phyloP scores from a whole-genome alignment of 1,284 basidiomycete species.

The Cystobasidium slooffiae region DNA sequence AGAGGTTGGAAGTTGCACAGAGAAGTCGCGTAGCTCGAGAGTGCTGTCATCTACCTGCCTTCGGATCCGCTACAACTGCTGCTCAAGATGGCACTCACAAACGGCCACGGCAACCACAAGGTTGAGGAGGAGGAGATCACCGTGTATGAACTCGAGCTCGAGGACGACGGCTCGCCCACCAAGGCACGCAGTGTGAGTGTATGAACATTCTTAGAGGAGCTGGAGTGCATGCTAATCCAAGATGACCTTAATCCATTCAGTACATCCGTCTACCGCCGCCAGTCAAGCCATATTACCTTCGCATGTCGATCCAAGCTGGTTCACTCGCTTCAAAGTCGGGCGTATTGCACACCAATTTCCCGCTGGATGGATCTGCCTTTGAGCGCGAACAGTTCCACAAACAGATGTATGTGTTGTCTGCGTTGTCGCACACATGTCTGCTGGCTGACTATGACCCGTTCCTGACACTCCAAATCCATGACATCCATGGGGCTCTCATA shows the following conservation, averaged over 20 bases:
- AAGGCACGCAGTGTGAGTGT: constrained; percentile 57
- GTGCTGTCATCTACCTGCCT: too few species aligned
- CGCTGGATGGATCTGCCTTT: constrained; percentile 84
- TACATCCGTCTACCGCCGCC: constrained; percentile 93
- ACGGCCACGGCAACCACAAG: constrained; percentile 2
- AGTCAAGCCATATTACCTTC: constrained; percentile 81
- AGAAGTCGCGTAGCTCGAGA: too few species aligned
- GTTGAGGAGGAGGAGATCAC: constrained; percentile 36
- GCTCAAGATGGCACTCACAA: constrained; percentile 11
- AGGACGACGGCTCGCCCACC: constrained; percentile 84
- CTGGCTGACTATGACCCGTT: constrained; percentile 8
- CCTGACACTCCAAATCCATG: constrained; percentile 11
- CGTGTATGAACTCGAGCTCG: constrained; percentile 79
- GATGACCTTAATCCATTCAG: constrained; percentile 59
- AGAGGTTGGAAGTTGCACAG: too few species aligned
- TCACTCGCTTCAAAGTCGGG: constrained; percentile 85
- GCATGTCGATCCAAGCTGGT: constrained; percentile 85
- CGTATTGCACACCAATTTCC: constrained; percentile 91
- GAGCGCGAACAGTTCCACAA: constrained; percentile 75
- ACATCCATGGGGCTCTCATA: not conserved
- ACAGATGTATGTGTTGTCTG: constrained; percentile 66
- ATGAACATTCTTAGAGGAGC: not conserved
- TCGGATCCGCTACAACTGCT: not conserved
- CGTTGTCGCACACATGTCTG: not conserved
- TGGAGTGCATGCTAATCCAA: not conserved